Evolutionary conservation across 441 rosid genomes (phyloP).

Genomic region (Pelargonium myrrhifolium): DNA sequence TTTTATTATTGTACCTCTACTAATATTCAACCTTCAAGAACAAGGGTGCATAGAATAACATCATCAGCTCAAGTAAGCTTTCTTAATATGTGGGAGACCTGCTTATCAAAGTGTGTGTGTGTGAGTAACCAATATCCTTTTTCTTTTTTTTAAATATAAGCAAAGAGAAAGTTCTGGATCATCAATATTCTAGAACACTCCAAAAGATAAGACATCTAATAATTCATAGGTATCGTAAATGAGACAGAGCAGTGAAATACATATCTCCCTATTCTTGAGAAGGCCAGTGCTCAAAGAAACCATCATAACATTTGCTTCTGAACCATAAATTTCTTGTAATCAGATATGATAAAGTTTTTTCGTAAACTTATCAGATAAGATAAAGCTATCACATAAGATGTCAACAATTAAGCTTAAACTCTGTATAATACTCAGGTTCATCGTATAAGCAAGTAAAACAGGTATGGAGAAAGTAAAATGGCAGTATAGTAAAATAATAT

Average conservation of each 20-base stretch:
- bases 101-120: no score
- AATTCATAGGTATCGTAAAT: not conserved
- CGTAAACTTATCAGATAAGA: not conserved
- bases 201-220: not conserved
- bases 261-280: not conserved
- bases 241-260: not conserved
- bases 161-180: not conserved
- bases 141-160: not conserved
- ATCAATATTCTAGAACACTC: not conserved
- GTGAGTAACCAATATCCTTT: not conserved
- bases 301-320: not conserved
- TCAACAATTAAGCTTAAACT: not conserved
- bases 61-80: not conserved
- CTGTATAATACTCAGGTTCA: not conserved
- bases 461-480: not conserved
- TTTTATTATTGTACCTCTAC: not conserved
- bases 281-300: not conserved
- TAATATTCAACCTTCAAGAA: not conserved
- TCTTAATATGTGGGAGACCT: not conserved
- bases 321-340: not conserved
- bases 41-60: no score
- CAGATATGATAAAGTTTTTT: not conserved
- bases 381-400: not conserved
- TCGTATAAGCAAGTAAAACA: not conserved
- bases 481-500: not conserved